A percentile compares a stretch with the other conserved stretches of the same genome.
phyloP scores from a whole-genome alignment of 352 stramenopile genomes.

The Phytophthora litchii region DNA sequence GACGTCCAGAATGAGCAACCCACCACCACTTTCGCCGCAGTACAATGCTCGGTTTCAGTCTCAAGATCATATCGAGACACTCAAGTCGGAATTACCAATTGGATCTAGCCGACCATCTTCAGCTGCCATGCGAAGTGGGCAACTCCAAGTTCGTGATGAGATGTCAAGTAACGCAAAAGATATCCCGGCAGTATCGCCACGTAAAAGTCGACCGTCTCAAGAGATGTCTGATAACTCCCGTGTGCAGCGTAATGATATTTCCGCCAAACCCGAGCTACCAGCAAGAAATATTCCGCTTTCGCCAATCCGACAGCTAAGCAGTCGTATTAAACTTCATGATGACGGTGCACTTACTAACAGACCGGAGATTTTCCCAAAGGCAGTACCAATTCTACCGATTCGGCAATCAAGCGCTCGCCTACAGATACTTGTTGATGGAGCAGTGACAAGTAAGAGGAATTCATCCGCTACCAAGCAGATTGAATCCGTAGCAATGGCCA shows the following conservation, averaged over 20 bases:
- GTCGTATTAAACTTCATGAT: conserved; percentile 28
- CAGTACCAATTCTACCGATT: conserved; percentile 4
- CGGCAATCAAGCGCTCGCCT: conserved; percentile 20
- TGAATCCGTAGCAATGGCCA: background rate
- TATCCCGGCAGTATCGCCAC: conserved; percentile 1
- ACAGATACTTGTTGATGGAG: conserved; percentile 15
- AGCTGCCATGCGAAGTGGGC: conserved; percentile 3
- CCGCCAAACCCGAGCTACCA: background rate
- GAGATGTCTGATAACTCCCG: conserved; percentile 2
- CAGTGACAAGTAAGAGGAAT: conserved; percentile 4
- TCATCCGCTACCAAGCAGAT: conserved; percentile 1
- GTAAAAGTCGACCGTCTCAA: conserved; percentile 11
- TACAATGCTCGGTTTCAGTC: conserved; percentile 12
- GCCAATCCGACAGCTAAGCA: conserved; percentile 21
- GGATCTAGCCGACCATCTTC: conserved; percentile 19
- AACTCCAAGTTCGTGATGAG: conserved; percentile 22
- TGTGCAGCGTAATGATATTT: background rate
- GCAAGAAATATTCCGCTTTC: conserved; percentile 11
- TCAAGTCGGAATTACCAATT: conserved; percentile 3
- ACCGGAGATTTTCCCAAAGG: conserved; percentile 7
- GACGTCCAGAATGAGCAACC: conserved; percentile 7
- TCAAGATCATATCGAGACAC: conserved; percentile 15
- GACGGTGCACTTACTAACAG: conserved; percentile 15
- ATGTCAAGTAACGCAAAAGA: conserved; percentile 24
- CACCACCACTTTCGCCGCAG: conserved; percentile 5